A percentile compares a stretch with the other conserved stretches of the same genome.
phyloP scores from a whole-genome alignment of 805 yeast genomes.

The Candida endomychidarum region DNA sequence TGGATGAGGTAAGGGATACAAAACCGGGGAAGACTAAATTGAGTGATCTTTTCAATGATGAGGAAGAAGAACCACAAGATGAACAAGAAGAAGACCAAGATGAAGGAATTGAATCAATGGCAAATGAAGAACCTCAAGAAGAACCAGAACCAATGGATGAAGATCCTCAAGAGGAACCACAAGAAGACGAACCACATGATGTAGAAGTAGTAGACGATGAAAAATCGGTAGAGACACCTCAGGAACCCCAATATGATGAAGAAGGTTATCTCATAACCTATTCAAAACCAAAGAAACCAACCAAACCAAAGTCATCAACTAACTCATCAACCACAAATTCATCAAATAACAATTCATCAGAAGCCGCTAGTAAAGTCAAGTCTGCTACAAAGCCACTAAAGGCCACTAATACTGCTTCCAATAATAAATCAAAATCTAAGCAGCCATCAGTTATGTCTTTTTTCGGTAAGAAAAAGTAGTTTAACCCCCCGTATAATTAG shows the following conservation, averaged over 20 bases:
- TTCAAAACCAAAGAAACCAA: conserved; percentile 22
- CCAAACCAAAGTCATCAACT: conserved; percentile 22
- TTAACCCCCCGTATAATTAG: not conserved
- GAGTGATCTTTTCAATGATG: conserved; percentile 36
- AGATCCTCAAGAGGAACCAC: not conserved
- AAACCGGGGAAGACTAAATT: conserved; percentile 21
- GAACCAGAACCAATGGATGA: conserved; percentile 2
- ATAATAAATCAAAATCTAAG: conserved; percentile 25
- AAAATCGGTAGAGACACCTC: conserved; percentile 1
- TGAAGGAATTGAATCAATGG: conserved; percentile 8
- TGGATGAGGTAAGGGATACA: conserved; percentile 15
- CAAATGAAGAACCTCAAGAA: conserved; percentile 5
- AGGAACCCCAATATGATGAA: conserved; percentile 37
- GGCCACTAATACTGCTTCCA: not conserved
- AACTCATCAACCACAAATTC: conserved; percentile 24
- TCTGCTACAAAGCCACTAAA: conserved; percentile 14
- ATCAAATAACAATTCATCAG: conserved; percentile 12
- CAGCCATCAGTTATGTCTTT: conserved; percentile 49
- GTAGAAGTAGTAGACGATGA: conserved; percentile 1
- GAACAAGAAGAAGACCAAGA: conserved; percentile 14
- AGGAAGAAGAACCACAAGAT: too few species aligned
- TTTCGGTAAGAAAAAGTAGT: conserved; percentile 34
- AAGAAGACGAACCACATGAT: conserved; percentile 1
- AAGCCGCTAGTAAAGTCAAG: conserved; percentile 11
- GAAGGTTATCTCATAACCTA: conserved; percentile 51